A percentile compares a stretch with the other conserved stretches of the same genome.
These are phyloP conservation scores for Pichia ethanolica DNA, from an alignment of 805 yeast species.

Conservation along the genomic window DNA sequence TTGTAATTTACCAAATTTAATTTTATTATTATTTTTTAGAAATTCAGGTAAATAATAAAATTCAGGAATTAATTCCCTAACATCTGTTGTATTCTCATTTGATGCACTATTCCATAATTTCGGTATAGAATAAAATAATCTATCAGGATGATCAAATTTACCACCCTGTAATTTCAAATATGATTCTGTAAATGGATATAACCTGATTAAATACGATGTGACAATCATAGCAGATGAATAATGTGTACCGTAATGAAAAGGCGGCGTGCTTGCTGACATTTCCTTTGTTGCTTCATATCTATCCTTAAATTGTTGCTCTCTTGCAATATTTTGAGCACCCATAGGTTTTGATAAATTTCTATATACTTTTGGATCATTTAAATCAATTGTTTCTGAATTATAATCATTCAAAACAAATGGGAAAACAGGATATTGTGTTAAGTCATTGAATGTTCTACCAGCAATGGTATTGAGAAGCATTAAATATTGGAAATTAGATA, in stretches of 20 bases:
- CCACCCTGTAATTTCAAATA: constrained; percentile 80
- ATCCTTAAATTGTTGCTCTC: constrained; percentile 60
- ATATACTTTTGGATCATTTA: constrained; percentile 51
- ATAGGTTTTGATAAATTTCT: constrained; percentile 81
- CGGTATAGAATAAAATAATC: constrained; percentile 67
- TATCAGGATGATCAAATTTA: constrained; percentile 80
- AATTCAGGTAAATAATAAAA: constrained; percentile 80
- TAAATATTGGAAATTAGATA: constrained; percentile 77
- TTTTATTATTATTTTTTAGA: constrained; percentile 53
- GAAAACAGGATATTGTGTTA: constrained; percentile 86
- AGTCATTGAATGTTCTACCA: constrained; percentile 81
- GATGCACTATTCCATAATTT: constrained; percentile 81
- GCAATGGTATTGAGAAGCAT: constrained; percentile 78
- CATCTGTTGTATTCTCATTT: constrained; percentile 75
- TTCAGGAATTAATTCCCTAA: constrained; percentile 81
- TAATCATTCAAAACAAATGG: constrained; percentile 91
- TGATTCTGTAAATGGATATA: constrained; percentile 76
- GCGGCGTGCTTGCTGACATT: constrained; percentile 47
- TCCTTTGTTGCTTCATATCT: constrained; percentile 65
- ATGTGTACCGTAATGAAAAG: constrained; percentile 91
- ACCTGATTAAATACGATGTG: constrained; percentile 65
- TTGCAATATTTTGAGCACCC: constrained; percentile 70
- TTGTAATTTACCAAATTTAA: constrained; percentile 66
- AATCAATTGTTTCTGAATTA: constrained; percentile 60
- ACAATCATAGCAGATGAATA: constrained; percentile 94